Evolutionary conservation across 2,329 filamentous ascomycete species (phyloP).

Genomic region (Calcarisporium arbuscula): DNA sequence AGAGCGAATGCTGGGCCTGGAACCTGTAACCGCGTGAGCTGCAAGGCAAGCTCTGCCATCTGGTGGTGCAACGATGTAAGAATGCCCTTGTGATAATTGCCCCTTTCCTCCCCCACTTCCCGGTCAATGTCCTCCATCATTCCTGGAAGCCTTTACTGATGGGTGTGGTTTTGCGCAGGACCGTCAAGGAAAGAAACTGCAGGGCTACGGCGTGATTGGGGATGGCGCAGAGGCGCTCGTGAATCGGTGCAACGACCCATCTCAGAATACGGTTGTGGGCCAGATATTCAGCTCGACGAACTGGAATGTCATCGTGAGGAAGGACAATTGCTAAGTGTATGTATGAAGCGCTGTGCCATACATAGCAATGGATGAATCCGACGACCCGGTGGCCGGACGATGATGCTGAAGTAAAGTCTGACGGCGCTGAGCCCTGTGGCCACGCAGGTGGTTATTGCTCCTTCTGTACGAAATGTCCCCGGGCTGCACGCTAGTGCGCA

Average conservation of each 20-base stretch:
- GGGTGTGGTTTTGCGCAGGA: too few species aligned
- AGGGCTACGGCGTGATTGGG: constrained; percentile 2
- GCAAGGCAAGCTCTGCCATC: constrained; percentile 12
- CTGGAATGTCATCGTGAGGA: constrained; percentile 3
- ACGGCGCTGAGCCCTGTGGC: too few species aligned
- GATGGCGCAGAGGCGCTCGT: not conserved
- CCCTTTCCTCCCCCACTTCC: not conserved
- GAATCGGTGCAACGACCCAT: not conserved
- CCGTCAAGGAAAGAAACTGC: not conserved
- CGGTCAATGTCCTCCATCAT: not conserved
- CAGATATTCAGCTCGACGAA: not conserved
- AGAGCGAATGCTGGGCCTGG: constrained; percentile 8
- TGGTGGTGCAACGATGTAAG: constrained; percentile 20
- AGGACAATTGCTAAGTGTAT: too few species aligned
- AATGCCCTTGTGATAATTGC: too few species aligned
- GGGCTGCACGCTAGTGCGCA: too few species aligned
- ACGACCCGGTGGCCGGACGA: too few species aligned
- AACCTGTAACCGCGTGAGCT: constrained; percentile 15
- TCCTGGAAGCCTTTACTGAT: too few species aligned
- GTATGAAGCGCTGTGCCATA: too few species aligned
- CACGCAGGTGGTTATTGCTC: too few species aligned
- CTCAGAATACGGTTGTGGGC: not conserved
- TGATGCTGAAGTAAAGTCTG: too few species aligned
- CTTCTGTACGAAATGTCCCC: too few species aligned
- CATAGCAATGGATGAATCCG: too few species aligned